Conservation (phyloP, 176 grass and related monocot species). For the Phyllostachys edulis region DNA sequence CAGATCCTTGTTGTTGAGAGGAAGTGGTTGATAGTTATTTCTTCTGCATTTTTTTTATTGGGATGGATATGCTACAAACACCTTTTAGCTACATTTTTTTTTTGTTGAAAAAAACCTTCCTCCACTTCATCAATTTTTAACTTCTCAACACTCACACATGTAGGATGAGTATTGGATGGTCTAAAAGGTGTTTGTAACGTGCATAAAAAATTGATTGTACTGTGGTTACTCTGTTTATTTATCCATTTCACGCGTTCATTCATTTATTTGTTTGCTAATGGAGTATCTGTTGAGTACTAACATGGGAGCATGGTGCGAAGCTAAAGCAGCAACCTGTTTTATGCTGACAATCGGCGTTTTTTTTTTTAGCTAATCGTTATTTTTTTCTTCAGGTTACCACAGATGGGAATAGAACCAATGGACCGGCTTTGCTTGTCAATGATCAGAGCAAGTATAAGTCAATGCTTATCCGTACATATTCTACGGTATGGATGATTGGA, state of each 20-base stretch:
- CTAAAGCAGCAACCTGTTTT: background rate
- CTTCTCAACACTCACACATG: background rate
- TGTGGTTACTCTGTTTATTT: background rate
- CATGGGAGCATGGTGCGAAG: background rate
- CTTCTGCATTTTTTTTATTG: constrained; percentile 5
- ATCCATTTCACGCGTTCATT: background rate
- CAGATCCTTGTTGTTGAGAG: background rate
- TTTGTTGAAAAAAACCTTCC: background rate
- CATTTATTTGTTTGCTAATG: background rate
- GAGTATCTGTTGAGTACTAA: background rate
- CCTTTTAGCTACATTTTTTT: background rate
- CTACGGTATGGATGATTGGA: constrained; percentile 92
- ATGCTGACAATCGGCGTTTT: background rate
- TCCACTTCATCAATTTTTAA: background rate
- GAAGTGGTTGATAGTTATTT: background rate
- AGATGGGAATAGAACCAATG: constrained; percentile 76
- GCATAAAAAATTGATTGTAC: background rate
- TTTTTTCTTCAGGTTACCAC: constrained; percentile 51
- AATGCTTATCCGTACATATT: constrained; percentile 98
- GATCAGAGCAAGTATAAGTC: constrained; percentile 93
- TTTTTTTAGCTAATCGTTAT: constrained; percentile 11
- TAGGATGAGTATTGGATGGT: too few species aligned
- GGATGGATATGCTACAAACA: constrained; percentile 1
- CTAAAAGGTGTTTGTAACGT: too few species aligned
- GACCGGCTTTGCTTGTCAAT: constrained; percentile 71